These are phyloP conservation scores for Talaromyces pinophilus DNA, from an alignment of 2,329 filamentous ascomycete genomes.

Conservation along the genomic window DNA sequence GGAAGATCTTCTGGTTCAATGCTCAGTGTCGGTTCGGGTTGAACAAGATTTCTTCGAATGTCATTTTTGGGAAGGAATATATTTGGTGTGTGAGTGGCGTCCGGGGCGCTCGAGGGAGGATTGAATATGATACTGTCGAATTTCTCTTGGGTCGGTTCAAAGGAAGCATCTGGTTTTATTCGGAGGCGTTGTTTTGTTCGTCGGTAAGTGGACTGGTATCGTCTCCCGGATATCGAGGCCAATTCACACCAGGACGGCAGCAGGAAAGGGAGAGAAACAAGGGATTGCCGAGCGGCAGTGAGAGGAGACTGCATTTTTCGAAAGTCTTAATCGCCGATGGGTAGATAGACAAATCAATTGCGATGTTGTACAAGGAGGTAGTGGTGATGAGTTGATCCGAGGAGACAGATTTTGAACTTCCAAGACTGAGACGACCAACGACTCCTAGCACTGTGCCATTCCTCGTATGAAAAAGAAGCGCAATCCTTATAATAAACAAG, in stretches of 20 bases:
- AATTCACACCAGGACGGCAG: conserved; percentile 41
- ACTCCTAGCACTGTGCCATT: conserved; percentile 9
- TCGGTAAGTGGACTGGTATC: conserved; percentile 54
- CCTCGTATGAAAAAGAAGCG: not conserved
- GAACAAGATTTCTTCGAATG: conserved; percentile 50
- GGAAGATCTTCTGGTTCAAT: conserved; percentile 42
- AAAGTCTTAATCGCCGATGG: not conserved
- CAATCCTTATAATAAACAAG: not conserved
- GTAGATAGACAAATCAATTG: not conserved
- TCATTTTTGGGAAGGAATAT: conserved; percentile 65
- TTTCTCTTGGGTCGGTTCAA: conserved; percentile 42
- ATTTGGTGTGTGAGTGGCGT: conserved; percentile 63
- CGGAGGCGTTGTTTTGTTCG: conserved; percentile 54
- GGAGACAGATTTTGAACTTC: not conserved
- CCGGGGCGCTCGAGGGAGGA: conserved; percentile 64
- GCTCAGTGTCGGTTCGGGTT: conserved; percentile 2
- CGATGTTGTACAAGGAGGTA: not conserved
- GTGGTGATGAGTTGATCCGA: not conserved
- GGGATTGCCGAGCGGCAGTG: conserved; percentile 36
- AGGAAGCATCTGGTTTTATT: conserved; percentile 56
- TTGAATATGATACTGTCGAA: conserved; percentile 65
- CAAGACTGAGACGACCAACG: not conserved
- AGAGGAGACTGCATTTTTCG: conserved; percentile 15
- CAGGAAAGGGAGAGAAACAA: conserved; percentile 42
- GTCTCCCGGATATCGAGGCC: conserved; percentile 36